A percentile compares a stretch with the other conserved stretches of the same genome.
Evolutionary conservation across 805 yeast genomes (phyloP).

Genomic region (Yarrowia sp.): DNA sequence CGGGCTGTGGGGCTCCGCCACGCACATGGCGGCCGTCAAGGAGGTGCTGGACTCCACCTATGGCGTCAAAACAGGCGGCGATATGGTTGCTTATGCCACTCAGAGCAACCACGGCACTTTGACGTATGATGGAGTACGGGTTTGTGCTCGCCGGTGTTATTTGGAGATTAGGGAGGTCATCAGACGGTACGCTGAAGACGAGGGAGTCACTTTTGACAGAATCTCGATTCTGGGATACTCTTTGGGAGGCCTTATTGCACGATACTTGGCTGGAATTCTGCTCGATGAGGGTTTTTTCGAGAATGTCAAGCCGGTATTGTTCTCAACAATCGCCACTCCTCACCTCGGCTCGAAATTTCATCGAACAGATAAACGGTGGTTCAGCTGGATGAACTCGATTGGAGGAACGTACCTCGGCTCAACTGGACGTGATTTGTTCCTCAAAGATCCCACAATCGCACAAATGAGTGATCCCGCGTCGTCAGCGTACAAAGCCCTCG

Average conservation of each 20-base stretch:
- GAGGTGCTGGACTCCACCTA: constrained; percentile 43
- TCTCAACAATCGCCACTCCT: constrained; percentile 75
- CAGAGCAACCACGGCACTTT: constrained; percentile 63
- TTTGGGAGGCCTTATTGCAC: constrained; percentile 79
- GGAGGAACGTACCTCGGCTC: constrained; percentile 60
- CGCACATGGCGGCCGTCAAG: constrained; percentile 52
- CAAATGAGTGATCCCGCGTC: constrained; percentile 52
- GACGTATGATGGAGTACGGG: constrained; percentile 82
- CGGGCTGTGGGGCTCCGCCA: constrained; percentile 72
- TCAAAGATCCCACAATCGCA: constrained; percentile 49
- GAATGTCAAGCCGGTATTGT: constrained; percentile 57
- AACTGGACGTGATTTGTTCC: constrained; percentile 74
- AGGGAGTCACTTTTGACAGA: constrained; percentile 47
- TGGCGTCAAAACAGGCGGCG: constrained; percentile 33
- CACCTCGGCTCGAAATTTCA: constrained; percentile 60
- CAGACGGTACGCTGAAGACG: constrained; percentile 38
- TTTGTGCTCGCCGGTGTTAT: constrained; percentile 46
- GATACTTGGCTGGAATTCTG: constrained; percentile 73
- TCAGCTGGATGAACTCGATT: constrained; percentile 46
- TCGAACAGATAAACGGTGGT: constrained; percentile 41
- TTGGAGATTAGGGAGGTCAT: constrained; percentile 43
- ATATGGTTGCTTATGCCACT: constrained; percentile 45
- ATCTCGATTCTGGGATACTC: constrained; percentile 84
- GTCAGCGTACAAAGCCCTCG: constrained; percentile 54
- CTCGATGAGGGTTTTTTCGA: constrained; percentile 53